These are phyloP conservation scores for Suillus alpinus DNA, from an alignment of 768 basidiomycete genomes.

Conservation along the genomic window DNA sequence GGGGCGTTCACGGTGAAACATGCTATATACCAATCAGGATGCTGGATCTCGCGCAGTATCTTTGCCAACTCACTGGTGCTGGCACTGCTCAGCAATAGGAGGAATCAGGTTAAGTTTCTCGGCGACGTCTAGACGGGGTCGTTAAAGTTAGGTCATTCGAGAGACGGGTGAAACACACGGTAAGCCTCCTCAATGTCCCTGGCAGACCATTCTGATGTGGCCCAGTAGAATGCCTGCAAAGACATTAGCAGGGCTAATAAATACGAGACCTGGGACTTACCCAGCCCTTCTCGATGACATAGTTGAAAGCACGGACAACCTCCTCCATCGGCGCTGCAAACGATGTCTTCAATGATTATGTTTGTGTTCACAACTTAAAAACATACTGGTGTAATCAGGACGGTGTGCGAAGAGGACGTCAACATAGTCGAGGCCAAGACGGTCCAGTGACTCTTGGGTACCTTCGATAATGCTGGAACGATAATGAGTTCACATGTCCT, in stretches of 20 bases:
- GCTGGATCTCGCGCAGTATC: background rate
- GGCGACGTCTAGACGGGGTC: constrained; percentile 38
- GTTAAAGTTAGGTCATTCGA: background rate
- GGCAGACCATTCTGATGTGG: constrained; percentile 56
- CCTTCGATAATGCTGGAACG: constrained; percentile 54
- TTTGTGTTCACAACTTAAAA: background rate
- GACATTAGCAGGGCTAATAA: background rate
- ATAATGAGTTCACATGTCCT: background rate
- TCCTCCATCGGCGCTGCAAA: constrained; percentile 46
- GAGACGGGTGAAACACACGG: constrained; percentile 19
- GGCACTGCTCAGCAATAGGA: constrained; percentile 53
- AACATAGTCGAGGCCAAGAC: constrained; percentile 55
- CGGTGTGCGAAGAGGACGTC: constrained; percentile 50
- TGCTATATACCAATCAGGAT: constrained; percentile 27
- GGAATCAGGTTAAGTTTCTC: constrained; percentile 46
- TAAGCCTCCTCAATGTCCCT: constrained; percentile 45
- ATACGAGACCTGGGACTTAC: constrained; percentile 15
- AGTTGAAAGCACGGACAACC: constrained; percentile 57
- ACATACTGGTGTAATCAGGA: constrained; percentile 36
- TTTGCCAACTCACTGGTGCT: constrained; percentile 35
- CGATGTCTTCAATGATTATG: constrained; percentile 1
- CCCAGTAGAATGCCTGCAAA: constrained; percentile 43
- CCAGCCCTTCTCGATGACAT: constrained; percentile 49
- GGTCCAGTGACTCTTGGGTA: constrained; percentile 44
- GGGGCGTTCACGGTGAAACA: constrained; percentile 52